Base-by-base conservation (phyloP, 2,329 filamentous ascomycete genomes). In the Berkeleyomyces rouxiae region DNA sequence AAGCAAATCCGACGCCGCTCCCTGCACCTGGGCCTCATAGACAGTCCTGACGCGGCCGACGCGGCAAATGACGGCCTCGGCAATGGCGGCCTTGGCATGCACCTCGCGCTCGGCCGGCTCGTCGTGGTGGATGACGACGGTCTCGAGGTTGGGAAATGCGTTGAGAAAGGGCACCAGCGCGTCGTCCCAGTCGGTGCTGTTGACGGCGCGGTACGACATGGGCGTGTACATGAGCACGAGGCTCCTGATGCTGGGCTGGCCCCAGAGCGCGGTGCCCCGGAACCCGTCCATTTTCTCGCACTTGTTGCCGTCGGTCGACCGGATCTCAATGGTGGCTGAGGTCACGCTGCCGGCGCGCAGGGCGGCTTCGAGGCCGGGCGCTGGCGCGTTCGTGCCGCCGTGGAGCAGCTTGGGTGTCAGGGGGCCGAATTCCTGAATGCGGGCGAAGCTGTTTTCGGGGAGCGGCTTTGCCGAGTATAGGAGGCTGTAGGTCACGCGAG, bases 91-190 rank as follows among this genome's bases (percentile, higher is more conserved):
- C n/a, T 47, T 44, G 53, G 23, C 16, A 3, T 39, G 51, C 37
- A 62, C 51, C 13, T 49, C 36, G 6, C 36, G 37, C 11, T 23
- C 59, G 40, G 61, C 61, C 53, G 59, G 62, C 9, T 58, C 49
- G 9, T 47, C 33, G 7, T 66, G 65, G n/a, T 61, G 51, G n/a
- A 68, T 46, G 23, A 65, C 63, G 40, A 68, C 43, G 2, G 64
- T 61, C 44, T 67, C 61, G 31, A 68, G 63, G 39, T 66, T 66
- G 1, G 66, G 63, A 23, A 68, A 67, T 1, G 64, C 64, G 31
- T 65, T 58, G n/a, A 68, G 40, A 57, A 68, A 68, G 0, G 44
- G 42, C 36, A 66, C 61, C 1, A 68, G 59, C 37, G 64, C 60
- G 3, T 63, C 59, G 47, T 59, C 60, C 7, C 53, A 49, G 1